Conservation (phyloP, 352 stramenopile genomes). For the Phytophthora sansomeana region DNA sequence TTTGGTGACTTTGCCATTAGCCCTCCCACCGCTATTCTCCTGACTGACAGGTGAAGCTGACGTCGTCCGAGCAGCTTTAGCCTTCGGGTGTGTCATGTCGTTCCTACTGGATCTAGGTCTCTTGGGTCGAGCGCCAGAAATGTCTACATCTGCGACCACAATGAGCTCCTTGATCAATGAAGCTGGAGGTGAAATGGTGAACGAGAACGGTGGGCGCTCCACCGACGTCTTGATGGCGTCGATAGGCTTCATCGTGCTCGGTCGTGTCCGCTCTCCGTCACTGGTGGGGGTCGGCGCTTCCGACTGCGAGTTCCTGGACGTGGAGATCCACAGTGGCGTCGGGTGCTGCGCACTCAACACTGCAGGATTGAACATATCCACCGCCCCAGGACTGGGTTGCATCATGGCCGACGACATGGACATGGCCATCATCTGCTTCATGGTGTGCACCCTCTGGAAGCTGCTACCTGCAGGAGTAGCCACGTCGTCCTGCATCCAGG, state of each 20-base stretch:
- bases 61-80: constrained; percentile 25
- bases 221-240: constrained; percentile 26
- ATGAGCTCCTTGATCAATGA: constrained; percentile 49
- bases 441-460: constrained; percentile 32
- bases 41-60: constrained; percentile 23
- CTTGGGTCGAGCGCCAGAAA: constrained; percentile 21
- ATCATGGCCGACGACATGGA: constrained; percentile 26
- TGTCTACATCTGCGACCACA: constrained; percentile 38
- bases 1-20: constrained; percentile 46
- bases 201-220: constrained; percentile 27
- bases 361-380: constrained; percentile 35
- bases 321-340: constrained; percentile 30
- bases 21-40: constrained; percentile 26
- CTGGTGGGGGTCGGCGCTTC: background rate
- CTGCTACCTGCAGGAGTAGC: constrained; percentile 16
- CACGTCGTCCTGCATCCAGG: constrained; percentile 29
- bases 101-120: constrained; percentile 8
- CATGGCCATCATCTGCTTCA: constrained; percentile 45
- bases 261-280: background rate
- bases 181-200: constrained; percentile 41
- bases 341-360: constrained; percentile 8
- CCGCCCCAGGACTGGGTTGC: constrained; percentile 35
- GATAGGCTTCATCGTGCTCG: constrained; percentile 6
- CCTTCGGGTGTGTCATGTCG: constrained; percentile 4
- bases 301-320: background rate